phyloP scores from a whole-genome alignment of 768 basidiomycete genomes.

The Lactarius sanguifluus region DNA sequence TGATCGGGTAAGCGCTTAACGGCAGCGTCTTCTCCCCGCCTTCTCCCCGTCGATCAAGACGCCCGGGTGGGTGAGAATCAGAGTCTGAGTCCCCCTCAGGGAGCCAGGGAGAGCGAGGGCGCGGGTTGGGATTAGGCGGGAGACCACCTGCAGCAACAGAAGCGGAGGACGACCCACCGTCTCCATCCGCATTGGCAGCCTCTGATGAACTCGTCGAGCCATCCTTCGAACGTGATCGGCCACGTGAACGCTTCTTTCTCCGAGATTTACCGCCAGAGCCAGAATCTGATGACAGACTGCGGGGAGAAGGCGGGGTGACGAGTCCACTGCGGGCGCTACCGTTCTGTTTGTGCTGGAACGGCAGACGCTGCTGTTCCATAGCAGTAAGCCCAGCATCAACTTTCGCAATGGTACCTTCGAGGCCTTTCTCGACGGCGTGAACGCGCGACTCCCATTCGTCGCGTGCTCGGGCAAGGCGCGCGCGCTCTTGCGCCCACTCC shows the following conservation, averaged over 20 bases:
- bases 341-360: slow-evolving; percentile 32
- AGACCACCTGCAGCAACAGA: slow-evolving; percentile 29
- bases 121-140: slow-evolving; percentile 23
- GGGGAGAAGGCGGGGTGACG: slow-evolving; percentile 75
- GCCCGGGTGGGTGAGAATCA: slow-evolving; percentile 26
- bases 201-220: slow-evolving; percentile 30
- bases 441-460: slow-evolving; percentile 79
- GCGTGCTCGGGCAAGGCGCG: slow-evolving; percentile 66
- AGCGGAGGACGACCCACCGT: slow-evolving; percentile 29
- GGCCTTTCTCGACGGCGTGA: slow-evolving; percentile 50
- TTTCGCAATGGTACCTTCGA: slow-evolving; percentile 47
- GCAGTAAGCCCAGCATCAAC: slow-evolving; percentile 38
- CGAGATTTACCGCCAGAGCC: slow-evolving; percentile 26
- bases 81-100: slow-evolving; percentile 29
- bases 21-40: slow-evolving; percentile 20
- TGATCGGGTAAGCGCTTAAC: slow-evolving; percentile 26
- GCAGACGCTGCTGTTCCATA: slow-evolving; percentile 38
- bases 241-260: slow-evolving; percentile 28
- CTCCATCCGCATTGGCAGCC: slow-evolving; percentile 24
- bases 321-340: slow-evolving; percentile 49
- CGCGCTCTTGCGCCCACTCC: slow-evolving; percentile 81
- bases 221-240: slow-evolving; percentile 28
- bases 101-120: slow-evolving; percentile 29
- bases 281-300: slow-evolving; percentile 68
- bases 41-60: slow-evolving; percentile 21